Conservation (phyloP, 2,329 filamentous ascomycete genomes). For the Chaetothyriales sp. region DNA sequence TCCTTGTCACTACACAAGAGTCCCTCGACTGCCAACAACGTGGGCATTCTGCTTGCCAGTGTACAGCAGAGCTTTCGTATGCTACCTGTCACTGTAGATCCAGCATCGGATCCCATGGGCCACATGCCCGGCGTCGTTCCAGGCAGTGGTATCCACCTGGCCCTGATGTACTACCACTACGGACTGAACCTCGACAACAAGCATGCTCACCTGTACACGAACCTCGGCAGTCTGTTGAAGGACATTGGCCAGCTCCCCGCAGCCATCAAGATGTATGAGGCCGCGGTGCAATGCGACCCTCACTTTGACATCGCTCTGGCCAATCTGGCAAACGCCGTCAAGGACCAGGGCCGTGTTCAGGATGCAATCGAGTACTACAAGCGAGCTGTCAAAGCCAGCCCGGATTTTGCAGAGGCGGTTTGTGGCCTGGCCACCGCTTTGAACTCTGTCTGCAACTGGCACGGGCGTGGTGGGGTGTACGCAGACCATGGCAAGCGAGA, state of each 20-base stretch:
- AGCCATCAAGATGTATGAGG: conserved; percentile 94
- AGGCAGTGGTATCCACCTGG: conserved; percentile 75
- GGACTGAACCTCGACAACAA: conserved; percentile 71
- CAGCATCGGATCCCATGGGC: neutral
- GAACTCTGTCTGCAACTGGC: conserved; percentile 94
- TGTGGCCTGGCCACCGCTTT: conserved; percentile 88
- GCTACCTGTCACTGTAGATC: conserved; percentile 21
- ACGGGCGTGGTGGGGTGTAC: conserved; percentile 69
- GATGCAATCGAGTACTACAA: conserved; percentile 89
- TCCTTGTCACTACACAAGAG: conserved; percentile 89
- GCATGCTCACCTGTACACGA: conserved; percentile 93
- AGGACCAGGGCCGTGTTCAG: conserved; percentile 81
- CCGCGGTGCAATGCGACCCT: conserved; percentile 80
- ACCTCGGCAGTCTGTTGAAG: conserved; percentile 85
- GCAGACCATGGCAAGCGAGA: conserved; percentile 61
- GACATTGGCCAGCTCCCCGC: conserved; percentile 85
- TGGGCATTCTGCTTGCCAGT: conserved; percentile 89
- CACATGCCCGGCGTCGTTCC: conserved; percentile 55
- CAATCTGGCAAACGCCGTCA: conserved; percentile 93
- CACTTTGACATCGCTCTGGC: conserved; percentile 93
- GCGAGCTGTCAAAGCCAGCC: conserved; percentile 77
- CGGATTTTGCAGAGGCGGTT: conserved; percentile 90
- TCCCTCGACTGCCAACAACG: conserved; percentile 94
- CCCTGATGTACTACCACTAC: conserved; percentile 89
- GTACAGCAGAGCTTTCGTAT: conserved; percentile 54